phyloP scores from a whole-genome alignment of 1,284 basidiomycete genomes.

The Neonothopanus nambi region DNA sequence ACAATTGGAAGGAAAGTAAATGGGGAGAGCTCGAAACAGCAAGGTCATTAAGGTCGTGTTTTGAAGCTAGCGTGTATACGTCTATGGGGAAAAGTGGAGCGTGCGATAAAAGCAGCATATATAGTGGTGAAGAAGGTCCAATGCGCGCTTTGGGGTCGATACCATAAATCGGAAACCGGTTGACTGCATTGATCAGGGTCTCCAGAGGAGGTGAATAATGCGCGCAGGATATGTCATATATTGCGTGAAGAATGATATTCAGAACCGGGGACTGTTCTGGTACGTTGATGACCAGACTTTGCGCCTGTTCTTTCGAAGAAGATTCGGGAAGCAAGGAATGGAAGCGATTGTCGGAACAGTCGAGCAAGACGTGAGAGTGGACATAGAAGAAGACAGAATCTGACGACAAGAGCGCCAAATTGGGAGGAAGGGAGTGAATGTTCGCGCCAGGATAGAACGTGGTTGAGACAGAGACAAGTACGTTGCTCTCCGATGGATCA shows the following conservation, averaged over 20 bases:
- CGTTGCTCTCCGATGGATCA: slow-evolving; percentile 36
- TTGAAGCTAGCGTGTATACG: slow-evolving; percentile 59
- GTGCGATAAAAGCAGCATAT: slow-evolving; percentile 49
- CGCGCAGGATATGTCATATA: slow-evolving; percentile 61
- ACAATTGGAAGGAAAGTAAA: slow-evolving; percentile 57
- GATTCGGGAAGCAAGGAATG: slow-evolving; percentile 44
- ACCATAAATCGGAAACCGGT: slow-evolving; percentile 51
- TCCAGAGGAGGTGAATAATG: slow-evolving; percentile 61
- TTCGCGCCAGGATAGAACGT: slow-evolving; percentile 74
- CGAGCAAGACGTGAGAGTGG: slow-evolving; percentile 50
- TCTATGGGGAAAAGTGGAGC: slow-evolving; percentile 58
- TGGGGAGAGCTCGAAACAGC: slow-evolving; percentile 61
- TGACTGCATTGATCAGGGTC: slow-evolving; percentile 47
- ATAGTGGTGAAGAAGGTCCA: slow-evolving; percentile 42
- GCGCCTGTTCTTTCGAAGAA: slow-evolving; percentile 32
- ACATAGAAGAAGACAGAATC: slow-evolving; percentile 79
- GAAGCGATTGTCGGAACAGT: slow-evolving; percentile 56
- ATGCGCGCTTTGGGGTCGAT: slow-evolving; percentile 43
- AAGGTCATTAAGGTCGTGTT: slow-evolving; percentile 55
- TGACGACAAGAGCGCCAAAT: slow-evolving; percentile 64
- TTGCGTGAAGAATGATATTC: slow-evolving; percentile 61
- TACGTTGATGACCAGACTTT: slow-evolving; percentile 46
- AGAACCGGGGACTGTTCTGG: slow-evolving; percentile 52
- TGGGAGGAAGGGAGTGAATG: slow-evolving; percentile 51
- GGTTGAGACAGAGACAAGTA: slow-evolving; percentile 73